These are phyloP conservation scores for Alternaria triticimaculans DNA, from an alignment of 2,329 filamentous ascomycete species.

Conservation along the genomic window DNA sequence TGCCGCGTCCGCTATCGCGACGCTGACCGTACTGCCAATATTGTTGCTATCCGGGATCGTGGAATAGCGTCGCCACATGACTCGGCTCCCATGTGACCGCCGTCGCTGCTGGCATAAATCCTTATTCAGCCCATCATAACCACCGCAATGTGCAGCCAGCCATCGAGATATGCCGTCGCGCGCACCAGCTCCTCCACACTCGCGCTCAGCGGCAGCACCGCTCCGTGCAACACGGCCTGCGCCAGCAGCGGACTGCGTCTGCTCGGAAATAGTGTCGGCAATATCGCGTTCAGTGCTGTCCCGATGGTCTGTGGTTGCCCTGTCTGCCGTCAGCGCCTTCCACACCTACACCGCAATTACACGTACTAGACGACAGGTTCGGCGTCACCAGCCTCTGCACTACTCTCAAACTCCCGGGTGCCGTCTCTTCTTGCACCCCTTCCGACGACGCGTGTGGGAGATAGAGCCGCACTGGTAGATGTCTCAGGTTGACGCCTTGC, in stretches of 20 bases:
- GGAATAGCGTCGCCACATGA: conserved; percentile 10
- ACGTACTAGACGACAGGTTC: conserved; percentile 48
- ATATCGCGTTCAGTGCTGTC: conserved; percentile 73
- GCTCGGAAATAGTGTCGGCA: conserved; percentile 87
- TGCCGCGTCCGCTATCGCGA: not conserved
- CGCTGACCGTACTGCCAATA: conserved; percentile 5
- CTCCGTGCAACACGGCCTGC: conserved; percentile 84
- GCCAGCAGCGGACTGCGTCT: conserved; percentile 83
- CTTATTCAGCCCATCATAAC: conserved; percentile 65
- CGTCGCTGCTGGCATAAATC: not conserved
- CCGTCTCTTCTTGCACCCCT: conserved; percentile 26
- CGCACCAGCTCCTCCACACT: conserved; percentile 83
- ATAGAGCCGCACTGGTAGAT: conserved; percentile 89
- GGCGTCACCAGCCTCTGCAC: conserved; percentile 77
- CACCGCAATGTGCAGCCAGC: conserved; percentile 85
- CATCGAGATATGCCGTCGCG: conserved; percentile 86
- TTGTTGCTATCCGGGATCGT: not conserved
- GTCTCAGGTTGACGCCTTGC: conserved; percentile 69
- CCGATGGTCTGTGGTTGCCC: conserved; percentile 74
- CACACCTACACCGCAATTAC: not conserved
- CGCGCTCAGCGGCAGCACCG: conserved; percentile 78
- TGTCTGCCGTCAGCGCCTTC: conserved; percentile 24
- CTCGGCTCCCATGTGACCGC: not conserved
- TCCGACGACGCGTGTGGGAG: conserved; percentile 61
- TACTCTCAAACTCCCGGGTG: conserved; percentile 53